A percentile compares a stretch with the other conserved stretches of the same genome.
Conservation (phyloP, 116 monocot species). For the Cymodocea nodosa region DNA sequence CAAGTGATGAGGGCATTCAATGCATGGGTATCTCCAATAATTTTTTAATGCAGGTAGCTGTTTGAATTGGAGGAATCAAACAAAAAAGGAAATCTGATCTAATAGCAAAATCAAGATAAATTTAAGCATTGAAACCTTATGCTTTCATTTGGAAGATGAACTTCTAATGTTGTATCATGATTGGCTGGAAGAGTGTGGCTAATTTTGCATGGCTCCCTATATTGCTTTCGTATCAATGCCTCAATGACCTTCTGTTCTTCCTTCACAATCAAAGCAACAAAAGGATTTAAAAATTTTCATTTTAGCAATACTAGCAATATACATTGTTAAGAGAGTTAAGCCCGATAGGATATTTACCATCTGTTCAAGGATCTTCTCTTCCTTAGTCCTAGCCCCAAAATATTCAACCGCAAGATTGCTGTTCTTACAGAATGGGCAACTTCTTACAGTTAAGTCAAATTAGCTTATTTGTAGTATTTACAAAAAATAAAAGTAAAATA, state of each 20-base stretch:
- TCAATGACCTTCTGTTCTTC: constrained; percentile 50
- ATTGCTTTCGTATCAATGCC: constrained; percentile 30
- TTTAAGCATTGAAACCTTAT: no score
- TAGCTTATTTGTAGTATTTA: neutral
- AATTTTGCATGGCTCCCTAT: constrained; percentile 1
- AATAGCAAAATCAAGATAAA: no score
- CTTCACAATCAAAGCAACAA: constrained; percentile 6
- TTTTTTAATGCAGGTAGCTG: no score
- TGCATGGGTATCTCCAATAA: no score
- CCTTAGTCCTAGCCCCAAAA: constrained; percentile 31
- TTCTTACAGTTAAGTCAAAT: constrained; percentile 26
- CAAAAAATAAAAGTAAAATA: neutral
- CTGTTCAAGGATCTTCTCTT: constrained; percentile 38
- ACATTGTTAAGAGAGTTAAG: neutral
- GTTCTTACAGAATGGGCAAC: constrained; percentile 71
- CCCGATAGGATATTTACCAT: constrained; percentile 18
- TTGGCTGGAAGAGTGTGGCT: no score
- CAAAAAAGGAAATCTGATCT: no score
- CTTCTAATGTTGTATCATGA: no score
- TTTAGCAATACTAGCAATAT: neutral
- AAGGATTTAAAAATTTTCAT: neutral
- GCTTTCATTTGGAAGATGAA: no score
- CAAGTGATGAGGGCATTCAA: no score
- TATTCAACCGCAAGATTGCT: constrained; percentile 44
- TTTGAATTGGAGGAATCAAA: no score